These are phyloP conservation scores for Boletus coccyginus DNA, from an alignment of 768 basidiomycete genomes.

Conservation along the genomic window DNA sequence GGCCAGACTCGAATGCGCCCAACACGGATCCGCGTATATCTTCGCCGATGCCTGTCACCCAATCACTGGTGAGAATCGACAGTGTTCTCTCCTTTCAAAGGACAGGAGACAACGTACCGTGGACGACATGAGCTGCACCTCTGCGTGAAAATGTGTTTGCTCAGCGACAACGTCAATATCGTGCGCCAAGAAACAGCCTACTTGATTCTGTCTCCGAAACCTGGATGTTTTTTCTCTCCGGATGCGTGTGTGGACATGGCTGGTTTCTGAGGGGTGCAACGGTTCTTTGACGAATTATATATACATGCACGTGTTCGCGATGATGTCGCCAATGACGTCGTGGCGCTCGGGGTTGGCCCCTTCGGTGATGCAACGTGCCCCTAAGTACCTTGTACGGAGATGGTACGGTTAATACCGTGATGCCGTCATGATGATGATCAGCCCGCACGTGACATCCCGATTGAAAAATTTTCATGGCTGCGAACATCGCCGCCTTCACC, in stretches of 20 bases:
- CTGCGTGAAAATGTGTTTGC: constrained; percentile 10
- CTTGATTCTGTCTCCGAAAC: constrained; percentile 18
- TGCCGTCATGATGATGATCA: constrained; percentile 6
- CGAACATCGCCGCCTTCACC: no score
- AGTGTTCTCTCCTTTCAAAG: not conserved
- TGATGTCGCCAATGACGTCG: constrained; percentile 24
- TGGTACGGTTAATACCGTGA: not conserved
- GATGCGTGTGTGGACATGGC: constrained; percentile 2
- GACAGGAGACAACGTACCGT: constrained; percentile 27
- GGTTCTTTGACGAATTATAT: not conserved
- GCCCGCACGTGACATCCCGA: constrained; percentile 5
- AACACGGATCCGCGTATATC: constrained; percentile 42
- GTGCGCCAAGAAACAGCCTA: not conserved
- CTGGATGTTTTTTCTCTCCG: not conserved
- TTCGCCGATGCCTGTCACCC: constrained; percentile 41
- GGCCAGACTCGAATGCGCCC: constrained; percentile 37
- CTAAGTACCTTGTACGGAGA: constrained; percentile 3
- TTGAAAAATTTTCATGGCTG: not conserved
- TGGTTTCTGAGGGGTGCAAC: not conserved
- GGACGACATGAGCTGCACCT: constrained; percentile 36
- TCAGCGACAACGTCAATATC: not conserved
- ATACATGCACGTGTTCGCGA: constrained; percentile 6
- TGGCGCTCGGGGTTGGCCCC: not conserved
- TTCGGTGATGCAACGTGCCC: constrained; percentile 20
- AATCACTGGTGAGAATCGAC: not conserved